phyloP scores from a whole-genome alignment of 2,329 filamentous ascomycete species.

The Lasiodiplodia theobromae region DNA sequence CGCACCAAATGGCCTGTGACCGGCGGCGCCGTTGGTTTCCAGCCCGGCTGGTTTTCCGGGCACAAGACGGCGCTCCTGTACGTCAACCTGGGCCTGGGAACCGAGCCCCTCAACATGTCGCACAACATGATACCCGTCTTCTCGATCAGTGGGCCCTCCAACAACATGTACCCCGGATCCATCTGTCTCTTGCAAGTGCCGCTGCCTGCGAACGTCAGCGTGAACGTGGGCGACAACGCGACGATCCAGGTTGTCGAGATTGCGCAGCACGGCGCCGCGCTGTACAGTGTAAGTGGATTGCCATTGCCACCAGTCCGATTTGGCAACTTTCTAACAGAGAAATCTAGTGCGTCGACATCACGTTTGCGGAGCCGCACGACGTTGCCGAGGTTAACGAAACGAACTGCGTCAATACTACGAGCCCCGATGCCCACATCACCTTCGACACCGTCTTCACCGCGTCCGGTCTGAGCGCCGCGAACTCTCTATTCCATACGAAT shows the following conservation, averaged over 20 bases:
- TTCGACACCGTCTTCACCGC: conserved; percentile 77
- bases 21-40: conserved; percentile 87
- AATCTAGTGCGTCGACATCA: conserved; percentile 95
- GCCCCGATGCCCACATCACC: conserved; percentile 60
- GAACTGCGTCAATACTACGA: conserved; percentile 88
- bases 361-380: conserved; percentile 81
- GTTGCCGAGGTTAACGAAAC: conserved; percentile 76
- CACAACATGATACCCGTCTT: conserved; percentile 81
- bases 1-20: conserved; percentile 89
- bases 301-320: background rate
- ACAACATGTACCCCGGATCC: conserved; percentile 83
- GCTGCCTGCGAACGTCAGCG: conserved; percentile 73
- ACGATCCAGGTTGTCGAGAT: conserved; percentile 89
- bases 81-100: conserved; percentile 88
- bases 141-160: conserved; percentile 81
- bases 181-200: conserved; percentile 91
- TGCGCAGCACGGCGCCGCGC: conserved; percentile 80
- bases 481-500: conserved; percentile 1
- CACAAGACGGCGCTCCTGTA: conserved; percentile 84
- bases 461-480: conserved; percentile 36
- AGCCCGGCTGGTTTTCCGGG: conserved; percentile 95
- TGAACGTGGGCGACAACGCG: conserved; percentile 83
- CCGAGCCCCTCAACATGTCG: conserved; percentile 85
- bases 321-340: background rate
- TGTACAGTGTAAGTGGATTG: conserved; percentile 71